Percentiles rank a stretch among this genome's conserved stretches.
Evolutionary conservation across 1,284 basidiomycete genomes (phyloP).

Genomic region (Tilletiaria anomala): DNA sequence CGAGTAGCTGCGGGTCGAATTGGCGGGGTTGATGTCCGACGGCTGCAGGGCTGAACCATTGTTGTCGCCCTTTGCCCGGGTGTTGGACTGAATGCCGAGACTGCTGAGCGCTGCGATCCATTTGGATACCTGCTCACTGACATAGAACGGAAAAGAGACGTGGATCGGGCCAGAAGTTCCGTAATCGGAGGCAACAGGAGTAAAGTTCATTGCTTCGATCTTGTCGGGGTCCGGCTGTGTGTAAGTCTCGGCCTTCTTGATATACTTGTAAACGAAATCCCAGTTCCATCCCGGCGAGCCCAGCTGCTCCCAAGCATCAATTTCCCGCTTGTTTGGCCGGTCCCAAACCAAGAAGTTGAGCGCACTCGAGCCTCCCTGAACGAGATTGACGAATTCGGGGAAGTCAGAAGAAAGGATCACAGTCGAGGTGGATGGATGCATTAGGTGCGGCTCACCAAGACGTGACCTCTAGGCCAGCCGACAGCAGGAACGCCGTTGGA

Average conservation of each 20-base stretch:
- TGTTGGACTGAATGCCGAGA: constrained; percentile 19
- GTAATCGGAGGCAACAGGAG: too few relatives aligned
- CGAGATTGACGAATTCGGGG: too few relatives aligned
- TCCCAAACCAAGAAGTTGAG: constrained; percentile 37
- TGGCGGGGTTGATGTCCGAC: constrained; percentile 15
- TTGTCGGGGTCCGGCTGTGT: constrained; percentile 21
- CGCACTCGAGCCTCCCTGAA: constrained; percentile 37
- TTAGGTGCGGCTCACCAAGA: too few relatives aligned
- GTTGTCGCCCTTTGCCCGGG: constrained; percentile 23
- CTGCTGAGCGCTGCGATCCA: constrained; percentile 15
- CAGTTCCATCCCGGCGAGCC: constrained; percentile 37
- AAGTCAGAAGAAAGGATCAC: too few relatives aligned
- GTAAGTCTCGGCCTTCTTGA: constrained; percentile 40
- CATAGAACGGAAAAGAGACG: constrained; percentile 23
- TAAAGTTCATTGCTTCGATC: too few relatives aligned
- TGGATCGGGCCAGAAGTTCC: constrained; percentile 18
- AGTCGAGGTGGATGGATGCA: too few relatives aligned
- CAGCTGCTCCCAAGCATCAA: constrained; percentile 32
- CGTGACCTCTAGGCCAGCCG: too few relatives aligned
- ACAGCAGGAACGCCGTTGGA: too few relatives aligned
- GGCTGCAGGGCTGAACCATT: constrained; percentile 28
- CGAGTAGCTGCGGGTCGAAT: constrained; percentile 22
- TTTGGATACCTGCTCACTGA: constrained; percentile 15
- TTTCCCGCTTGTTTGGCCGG: constrained; percentile 31
- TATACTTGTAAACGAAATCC: constrained; percentile 38